These are phyloP conservation scores for Lithohypha guttulata DNA, from an alignment of 2,329 filamentous ascomycete genomes.

Conservation along the genomic window DNA sequence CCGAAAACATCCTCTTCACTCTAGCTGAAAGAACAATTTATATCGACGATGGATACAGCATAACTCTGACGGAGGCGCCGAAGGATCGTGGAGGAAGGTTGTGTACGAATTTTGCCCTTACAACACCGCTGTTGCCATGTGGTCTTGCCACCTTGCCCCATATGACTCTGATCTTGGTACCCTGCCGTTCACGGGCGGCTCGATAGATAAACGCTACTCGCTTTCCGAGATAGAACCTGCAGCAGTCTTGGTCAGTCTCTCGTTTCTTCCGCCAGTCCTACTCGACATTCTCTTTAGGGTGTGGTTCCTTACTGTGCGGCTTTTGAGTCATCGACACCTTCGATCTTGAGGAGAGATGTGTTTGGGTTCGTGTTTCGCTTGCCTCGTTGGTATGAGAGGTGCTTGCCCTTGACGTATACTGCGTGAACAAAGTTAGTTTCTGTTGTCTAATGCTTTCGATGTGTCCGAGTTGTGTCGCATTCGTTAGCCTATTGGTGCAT, in stretches of 20 bases:
- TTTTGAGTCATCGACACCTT: conserved; percentile 86
- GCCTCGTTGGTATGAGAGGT: conserved; percentile 94
- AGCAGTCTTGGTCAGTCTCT: conserved; percentile 9
- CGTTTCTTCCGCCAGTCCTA: background rate
- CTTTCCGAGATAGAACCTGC: conserved; percentile 92
- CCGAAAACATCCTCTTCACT: background rate
- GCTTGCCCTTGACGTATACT: conserved; percentile 95
- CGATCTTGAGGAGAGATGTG: conserved; percentile 93
- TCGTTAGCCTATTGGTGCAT: background rate
- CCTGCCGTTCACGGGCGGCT: conserved; percentile 84
- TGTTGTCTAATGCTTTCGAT: background rate
- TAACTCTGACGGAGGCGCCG: conserved; percentile 89
- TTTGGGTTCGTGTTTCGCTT: conserved; percentile 84
- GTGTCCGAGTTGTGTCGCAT: conserved; percentile 3
- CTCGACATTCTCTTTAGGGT: conserved; percentile 1
- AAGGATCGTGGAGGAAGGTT: conserved; percentile 96
- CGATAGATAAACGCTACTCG: conserved; percentile 98
- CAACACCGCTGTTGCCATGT: conserved; percentile 96
- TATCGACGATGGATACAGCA: conserved; percentile 97
- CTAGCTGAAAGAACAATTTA: conserved; percentile 40
- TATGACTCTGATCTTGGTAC: conserved; percentile 97
- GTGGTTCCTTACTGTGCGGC: conserved; percentile 61
- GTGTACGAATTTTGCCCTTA: conserved; percentile 91
- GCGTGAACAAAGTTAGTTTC: conserved; percentile 24
- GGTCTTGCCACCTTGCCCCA: conserved; percentile 97